phyloP scores from a whole-genome alignment of 768 basidiomycete genomes.

The Rhizopogon vesiculosus region DNA sequence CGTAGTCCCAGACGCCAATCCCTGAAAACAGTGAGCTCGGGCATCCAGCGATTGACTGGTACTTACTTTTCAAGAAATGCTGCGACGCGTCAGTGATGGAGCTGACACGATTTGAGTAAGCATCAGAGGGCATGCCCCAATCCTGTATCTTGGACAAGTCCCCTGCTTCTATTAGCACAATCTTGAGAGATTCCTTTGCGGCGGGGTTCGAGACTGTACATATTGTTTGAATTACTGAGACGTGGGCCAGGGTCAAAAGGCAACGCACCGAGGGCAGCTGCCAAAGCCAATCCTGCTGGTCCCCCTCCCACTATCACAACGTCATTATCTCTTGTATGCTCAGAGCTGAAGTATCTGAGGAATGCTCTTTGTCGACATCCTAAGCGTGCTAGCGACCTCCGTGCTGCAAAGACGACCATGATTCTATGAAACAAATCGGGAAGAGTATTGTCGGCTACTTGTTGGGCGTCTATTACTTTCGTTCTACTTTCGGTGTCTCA shows the following conservation, averaged over 20 bases:
- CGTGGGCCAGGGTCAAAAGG: not conserved
- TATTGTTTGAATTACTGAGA: not conserved
- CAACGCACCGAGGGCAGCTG: slow-evolving; percentile 73
- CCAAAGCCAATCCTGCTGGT: slow-evolving; percentile 86
- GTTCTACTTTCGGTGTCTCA: not conserved
- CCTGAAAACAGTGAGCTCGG: slow-evolving; percentile 35
- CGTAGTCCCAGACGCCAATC: slow-evolving; percentile 79
- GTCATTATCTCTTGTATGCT: slow-evolving; percentile 55
- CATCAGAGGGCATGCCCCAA: slow-evolving; percentile 55
- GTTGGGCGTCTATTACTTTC: no score
- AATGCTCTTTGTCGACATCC: slow-evolving; percentile 2
- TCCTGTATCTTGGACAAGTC: slow-evolving; percentile 62
- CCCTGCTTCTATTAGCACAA: slow-evolving; percentile 79
- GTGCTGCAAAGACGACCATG: slow-evolving; percentile 7
- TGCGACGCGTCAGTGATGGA: slow-evolving; percentile 78
- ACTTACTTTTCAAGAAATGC: slow-evolving; percentile 58
- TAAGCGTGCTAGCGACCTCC: slow-evolving; percentile 5
- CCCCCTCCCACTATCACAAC: slow-evolving; percentile 95
- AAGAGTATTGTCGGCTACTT: no score
- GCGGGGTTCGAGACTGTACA: slow-evolving; percentile 46
- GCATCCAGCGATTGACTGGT: not conserved
- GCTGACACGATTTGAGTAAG: slow-evolving; percentile 81
- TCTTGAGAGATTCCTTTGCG: slow-evolving; percentile 48
- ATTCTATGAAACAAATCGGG: not conserved
- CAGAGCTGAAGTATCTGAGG: slow-evolving; percentile 14